phyloP scores from a whole-genome alignment of 2,329 filamentous ascomycete species.

The Fusarium brevicatenulatum region DNA sequence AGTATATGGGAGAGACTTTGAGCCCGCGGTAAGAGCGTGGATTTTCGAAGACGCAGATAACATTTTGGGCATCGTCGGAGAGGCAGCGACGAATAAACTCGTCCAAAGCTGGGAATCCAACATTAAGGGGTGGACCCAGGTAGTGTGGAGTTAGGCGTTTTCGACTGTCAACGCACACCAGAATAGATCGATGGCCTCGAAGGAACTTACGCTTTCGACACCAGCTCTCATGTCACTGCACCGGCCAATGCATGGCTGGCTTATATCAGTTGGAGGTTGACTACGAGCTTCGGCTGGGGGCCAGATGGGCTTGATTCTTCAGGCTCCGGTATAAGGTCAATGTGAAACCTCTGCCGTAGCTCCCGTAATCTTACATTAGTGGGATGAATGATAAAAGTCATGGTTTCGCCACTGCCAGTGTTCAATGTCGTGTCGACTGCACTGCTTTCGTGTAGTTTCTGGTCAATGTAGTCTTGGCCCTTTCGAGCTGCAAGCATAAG shows the following conservation, averaged over 20 bases:
- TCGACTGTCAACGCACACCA: neutral
- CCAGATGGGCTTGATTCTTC: neutral
- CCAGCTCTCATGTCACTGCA: neutral
- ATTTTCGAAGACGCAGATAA: constrained; percentile 42
- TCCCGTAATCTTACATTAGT: neutral
- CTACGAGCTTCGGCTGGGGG: neutral
- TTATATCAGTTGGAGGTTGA: neutral
- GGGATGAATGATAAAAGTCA: neutral
- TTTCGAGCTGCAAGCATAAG: neutral
- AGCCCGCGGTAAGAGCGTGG: constrained; percentile 43
- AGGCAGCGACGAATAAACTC: constrained; percentile 41
- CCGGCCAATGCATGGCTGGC: neutral
- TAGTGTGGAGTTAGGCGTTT: constrained; percentile 46
- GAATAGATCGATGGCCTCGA: neutral
- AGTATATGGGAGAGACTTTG: constrained; percentile 42
- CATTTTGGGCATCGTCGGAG: constrained; percentile 41
- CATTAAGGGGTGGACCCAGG: constrained; percentile 49
- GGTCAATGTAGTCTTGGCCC: neutral
- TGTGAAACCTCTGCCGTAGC: neutral
- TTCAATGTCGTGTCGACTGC: neutral
- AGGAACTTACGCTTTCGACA: neutral
- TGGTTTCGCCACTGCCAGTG: neutral
- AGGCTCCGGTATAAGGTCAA: neutral
- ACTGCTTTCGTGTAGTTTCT: neutral
- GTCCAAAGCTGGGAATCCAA: constrained; percentile 51